Percentiles rank a stretch among this genome's conserved stretches.
These are phyloP conservation scores for Deinandra increscens DNA, from an alignment of 129 eudicot species.

Conservation along the genomic window DNA sequence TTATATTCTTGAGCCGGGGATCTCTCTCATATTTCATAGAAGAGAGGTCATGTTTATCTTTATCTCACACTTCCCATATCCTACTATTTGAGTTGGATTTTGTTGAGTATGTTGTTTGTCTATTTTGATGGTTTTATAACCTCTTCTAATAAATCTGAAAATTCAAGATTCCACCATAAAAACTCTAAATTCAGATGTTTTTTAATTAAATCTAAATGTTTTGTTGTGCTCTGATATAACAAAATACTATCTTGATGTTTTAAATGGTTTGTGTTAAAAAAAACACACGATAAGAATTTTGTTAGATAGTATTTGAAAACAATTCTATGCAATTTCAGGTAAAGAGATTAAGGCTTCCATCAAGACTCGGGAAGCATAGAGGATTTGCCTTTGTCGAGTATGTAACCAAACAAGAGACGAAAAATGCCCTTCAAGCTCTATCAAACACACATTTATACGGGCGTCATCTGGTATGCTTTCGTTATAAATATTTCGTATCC, in stretches of 20 bases:
- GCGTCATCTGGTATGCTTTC: slow-evolving; percentile 81
- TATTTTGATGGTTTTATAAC: not conserved
- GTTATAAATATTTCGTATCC: not conserved
- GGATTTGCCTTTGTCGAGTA: slow-evolving; percentile 96
- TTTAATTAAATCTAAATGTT: no score
- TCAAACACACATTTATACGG: slow-evolving; percentile 88
- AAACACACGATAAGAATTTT: no score
- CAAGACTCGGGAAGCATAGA: slow-evolving; percentile 70
- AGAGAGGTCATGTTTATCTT: no score
- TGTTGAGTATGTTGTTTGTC: no score
- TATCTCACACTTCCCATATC: no score
- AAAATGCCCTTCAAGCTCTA: slow-evolving; percentile 79
- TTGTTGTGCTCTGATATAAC: no score
- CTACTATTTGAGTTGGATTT: no score
- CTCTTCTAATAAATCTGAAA: not conserved
- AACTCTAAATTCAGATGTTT: not conserved
- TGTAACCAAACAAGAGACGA: slow-evolving; percentile 92
- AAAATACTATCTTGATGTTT: no score
- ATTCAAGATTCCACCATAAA: not conserved
- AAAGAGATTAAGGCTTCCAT: slow-evolving; percentile 88
- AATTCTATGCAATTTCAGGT: slow-evolving; percentile 39
- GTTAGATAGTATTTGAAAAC: not conserved
- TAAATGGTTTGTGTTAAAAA: no score
- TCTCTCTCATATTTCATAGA: no score
- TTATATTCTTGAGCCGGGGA: no score